Evolutionary conservation across 1,284 basidiomycete species (phyloP).

Genomic region (Cryptococcus depauperatus): DNA sequence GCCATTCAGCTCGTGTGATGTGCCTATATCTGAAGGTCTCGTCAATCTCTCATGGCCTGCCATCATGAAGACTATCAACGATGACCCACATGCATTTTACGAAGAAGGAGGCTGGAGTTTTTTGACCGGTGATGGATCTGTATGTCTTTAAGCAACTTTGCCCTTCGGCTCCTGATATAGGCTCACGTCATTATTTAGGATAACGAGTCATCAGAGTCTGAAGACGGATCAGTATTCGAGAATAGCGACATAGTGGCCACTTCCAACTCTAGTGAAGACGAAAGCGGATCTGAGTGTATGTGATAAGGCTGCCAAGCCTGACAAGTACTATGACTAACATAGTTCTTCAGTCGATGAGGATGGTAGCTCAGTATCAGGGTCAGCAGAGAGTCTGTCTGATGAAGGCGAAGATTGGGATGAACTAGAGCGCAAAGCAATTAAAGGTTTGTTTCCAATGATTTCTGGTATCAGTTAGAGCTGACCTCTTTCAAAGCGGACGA

Average conservation of each 20-base stretch:
- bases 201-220: slow-evolving; percentile 59
- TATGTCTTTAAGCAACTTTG: slow-evolving; percentile 43
- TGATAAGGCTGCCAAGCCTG: slow-evolving; percentile 44
- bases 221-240: slow-evolving; percentile 68
- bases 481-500: slow-evolving; percentile 26
- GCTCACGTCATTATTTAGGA: too few species aligned
- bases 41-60: slow-evolving; percentile 98
- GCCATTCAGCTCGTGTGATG: slow-evolving; percentile 74
- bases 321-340: slow-evolving; percentile 27
- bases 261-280: slow-evolving; percentile 42
- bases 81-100: slow-evolving; percentile 94
- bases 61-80: slow-evolving; percentile 96
- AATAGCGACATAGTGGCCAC: slow-evolving; percentile 42
- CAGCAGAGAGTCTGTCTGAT: slow-evolving; percentile 33
- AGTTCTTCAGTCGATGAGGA: slow-evolving; percentile 54
- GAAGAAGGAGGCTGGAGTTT: slow-evolving; percentile 91
- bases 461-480: background rate
- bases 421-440: slow-evolving; percentile 79
- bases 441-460: slow-evolving; percentile 52
- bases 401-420: slow-evolving; percentile 90
- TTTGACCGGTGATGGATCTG: slow-evolving; percentile 63
- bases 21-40: slow-evolving; percentile 89
- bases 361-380: slow-evolving; percentile 53
- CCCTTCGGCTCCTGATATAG: too few species aligned
- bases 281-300: slow-evolving; percentile 51